A percentile compares a stretch with the other conserved stretches of the same genome.
phyloP scores from a whole-genome alignment of 2,329 filamentous ascomycete species.

The Colletotrichum sp. region DNA sequence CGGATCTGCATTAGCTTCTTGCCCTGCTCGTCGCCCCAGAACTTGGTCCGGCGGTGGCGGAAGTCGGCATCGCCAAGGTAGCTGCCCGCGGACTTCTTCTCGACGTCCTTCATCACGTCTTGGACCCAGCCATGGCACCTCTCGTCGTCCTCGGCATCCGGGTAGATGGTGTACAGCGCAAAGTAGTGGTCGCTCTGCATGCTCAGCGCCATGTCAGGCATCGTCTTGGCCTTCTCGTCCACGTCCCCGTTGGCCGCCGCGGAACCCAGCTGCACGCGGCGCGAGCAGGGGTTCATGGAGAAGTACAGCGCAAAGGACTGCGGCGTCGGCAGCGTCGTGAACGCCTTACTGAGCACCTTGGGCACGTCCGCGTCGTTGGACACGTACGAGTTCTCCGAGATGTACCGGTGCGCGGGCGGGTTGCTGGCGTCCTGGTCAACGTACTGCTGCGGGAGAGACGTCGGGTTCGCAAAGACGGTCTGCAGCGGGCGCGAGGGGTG shows the following conservation, averaged over 20 bases:
- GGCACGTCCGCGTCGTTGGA: constrained; percentile 49
- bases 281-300: constrained; percentile 52
- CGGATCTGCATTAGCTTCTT: constrained; percentile 45
- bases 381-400: constrained; percentile 55
- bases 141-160: constrained; percentile 47
- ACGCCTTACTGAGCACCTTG: constrained; percentile 46
- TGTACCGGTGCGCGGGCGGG: constrained; percentile 52
- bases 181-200: constrained; percentile 63
- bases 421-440: constrained; percentile 47
- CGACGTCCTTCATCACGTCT: constrained; percentile 41
- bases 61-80: constrained; percentile 62
- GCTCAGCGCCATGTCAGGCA: constrained; percentile 57
- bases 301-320: constrained; percentile 55
- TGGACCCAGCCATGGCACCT: constrained; percentile 48
- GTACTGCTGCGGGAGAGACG: constrained; percentile 45
- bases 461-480: constrained; percentile 40
- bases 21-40: constrained; percentile 49
- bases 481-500: constrained; percentile 24
- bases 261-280: constrained; percentile 19
- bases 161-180: constrained; percentile 56
- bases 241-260: constrained; percentile 34
- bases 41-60: constrained; percentile 46
- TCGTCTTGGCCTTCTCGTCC: background rate
- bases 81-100: constrained; percentile 47
- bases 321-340: constrained; percentile 48